Evolutionary conservation across 495 filamentous ascomycete species (phyloP).

Genomic region (Neurospora sp.): DNA sequence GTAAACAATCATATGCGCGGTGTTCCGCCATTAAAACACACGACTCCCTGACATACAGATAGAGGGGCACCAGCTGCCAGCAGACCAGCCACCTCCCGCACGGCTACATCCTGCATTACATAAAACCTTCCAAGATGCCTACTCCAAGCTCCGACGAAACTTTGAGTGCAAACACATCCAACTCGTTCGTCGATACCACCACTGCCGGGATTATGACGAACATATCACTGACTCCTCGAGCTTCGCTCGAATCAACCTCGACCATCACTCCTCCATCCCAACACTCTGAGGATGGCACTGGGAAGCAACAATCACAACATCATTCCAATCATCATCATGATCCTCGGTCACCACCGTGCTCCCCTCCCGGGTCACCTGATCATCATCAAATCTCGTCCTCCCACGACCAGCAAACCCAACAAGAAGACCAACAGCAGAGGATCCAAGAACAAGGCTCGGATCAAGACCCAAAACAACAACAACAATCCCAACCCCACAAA

Average conservation of each 20-base stretch:
- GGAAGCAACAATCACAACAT: too few relatives aligned
- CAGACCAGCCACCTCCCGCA: not conserved
- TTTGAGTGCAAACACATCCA: not conserved
- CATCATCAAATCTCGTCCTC: not conserved
- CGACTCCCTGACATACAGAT: not conserved
- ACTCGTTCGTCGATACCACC: not conserved
- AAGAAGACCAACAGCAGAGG: not conserved
- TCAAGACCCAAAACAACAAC: not conserved
- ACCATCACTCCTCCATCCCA: not conserved
- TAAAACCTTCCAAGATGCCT: not conserved
- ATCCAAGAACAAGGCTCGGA: not conserved
- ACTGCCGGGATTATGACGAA: not conserved
- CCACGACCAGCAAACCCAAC: not conserved
- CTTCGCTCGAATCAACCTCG: not conserved
- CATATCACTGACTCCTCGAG: not conserved
- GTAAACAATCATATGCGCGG: not conserved
- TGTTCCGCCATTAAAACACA: not conserved
- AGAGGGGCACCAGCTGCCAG: not conserved
- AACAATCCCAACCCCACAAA: not conserved
- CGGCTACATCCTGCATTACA: not conserved
- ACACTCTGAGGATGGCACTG: too few relatives aligned
- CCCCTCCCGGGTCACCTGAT: too few relatives aligned
- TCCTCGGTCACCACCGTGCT: not conserved
- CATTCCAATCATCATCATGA: not conserved
- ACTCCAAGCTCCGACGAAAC: not conserved